Conservation (phyloP, 345 rosid species). For the Nasturtium officinale region DNA sequence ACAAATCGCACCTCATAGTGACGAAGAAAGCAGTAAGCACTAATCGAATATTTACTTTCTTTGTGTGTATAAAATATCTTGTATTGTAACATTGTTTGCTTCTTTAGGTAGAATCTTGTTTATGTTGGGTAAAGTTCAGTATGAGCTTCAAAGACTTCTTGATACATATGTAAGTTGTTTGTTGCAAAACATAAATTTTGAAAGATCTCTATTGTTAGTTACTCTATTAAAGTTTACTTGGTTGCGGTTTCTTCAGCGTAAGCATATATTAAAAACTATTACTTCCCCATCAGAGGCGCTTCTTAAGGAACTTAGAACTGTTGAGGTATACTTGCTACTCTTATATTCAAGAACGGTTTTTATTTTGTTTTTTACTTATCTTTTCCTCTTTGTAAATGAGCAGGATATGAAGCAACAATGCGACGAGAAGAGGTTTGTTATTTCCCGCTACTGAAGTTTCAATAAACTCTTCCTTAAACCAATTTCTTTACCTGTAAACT, state of each 20-base stretch:
- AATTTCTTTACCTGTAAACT: slow-evolving; percentile 22
- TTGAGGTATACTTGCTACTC: slow-evolving; percentile 65
- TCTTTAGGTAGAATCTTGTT: slow-evolving; percentile 69
- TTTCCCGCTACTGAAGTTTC: slow-evolving; percentile 14
- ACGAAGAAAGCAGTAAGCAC: slow-evolving; percentile 72
- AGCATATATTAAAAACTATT: slow-evolving; percentile 74
- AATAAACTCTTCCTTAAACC: slow-evolving; percentile 30
- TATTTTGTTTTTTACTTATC: background rate
- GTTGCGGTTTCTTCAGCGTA: slow-evolving; percentile 59
- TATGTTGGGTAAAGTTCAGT: slow-evolving; percentile 81
- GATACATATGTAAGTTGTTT: slow-evolving; percentile 83
- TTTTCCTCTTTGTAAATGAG: slow-evolving; percentile 33
- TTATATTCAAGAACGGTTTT: slow-evolving; percentile 12
- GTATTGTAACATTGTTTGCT: slow-evolving; percentile 25
- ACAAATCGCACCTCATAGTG: slow-evolving; percentile 67
- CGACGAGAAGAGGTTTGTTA: slow-evolving; percentile 81
- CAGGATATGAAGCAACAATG: slow-evolving; percentile 99
- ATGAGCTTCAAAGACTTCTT: slow-evolving; percentile 83
- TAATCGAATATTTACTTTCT: background rate
- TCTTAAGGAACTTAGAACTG: slow-evolving; percentile 87
- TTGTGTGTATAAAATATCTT: background rate
- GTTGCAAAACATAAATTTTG: background rate
- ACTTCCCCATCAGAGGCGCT: slow-evolving; percentile 93
- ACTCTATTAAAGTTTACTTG: slow-evolving; percentile 13
- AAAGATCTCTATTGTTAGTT: background rate